These are phyloP conservation scores for Patellifolia procumbens DNA, from an alignment of 179 eudicot species.

Conservation along the genomic window DNA sequence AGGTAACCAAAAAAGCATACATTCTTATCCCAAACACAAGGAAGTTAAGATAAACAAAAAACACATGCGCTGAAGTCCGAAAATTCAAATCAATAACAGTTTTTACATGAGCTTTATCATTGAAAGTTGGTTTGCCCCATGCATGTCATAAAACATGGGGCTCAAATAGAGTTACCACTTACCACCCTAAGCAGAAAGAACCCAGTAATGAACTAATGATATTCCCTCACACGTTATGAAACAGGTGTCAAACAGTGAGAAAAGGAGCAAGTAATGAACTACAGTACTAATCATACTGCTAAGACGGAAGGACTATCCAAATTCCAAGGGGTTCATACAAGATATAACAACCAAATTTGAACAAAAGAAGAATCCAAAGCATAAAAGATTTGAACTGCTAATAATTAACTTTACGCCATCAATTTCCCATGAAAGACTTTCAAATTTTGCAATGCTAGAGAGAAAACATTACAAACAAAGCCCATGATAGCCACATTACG, in stretches of 20 bases:
- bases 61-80: neutral
- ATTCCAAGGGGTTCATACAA: neutral
- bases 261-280: no score
- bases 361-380: neutral
- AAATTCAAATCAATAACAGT: neutral
- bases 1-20: neutral
- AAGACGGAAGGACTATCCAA: neutral
- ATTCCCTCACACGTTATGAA: no score
- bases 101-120: neutral
- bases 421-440: neutral
- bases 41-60: no score
- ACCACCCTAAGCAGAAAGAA: neutral
- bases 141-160: neutral
- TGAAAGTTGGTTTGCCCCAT: neutral
- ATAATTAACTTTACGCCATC: neutral
- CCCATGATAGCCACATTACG: neutral
- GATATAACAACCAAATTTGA: neutral
- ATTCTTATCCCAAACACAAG: no score
- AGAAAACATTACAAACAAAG: constrained; percentile 1
- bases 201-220: neutral
- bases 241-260: no score
- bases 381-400: neutral
- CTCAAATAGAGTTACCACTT: neutral
- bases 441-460: neutral
- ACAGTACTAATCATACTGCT: neutral